Evolutionary conservation across 2,329 filamentous ascomycete genomes (phyloP).

Genomic region (Knoxdaviesia capensis): DNA sequence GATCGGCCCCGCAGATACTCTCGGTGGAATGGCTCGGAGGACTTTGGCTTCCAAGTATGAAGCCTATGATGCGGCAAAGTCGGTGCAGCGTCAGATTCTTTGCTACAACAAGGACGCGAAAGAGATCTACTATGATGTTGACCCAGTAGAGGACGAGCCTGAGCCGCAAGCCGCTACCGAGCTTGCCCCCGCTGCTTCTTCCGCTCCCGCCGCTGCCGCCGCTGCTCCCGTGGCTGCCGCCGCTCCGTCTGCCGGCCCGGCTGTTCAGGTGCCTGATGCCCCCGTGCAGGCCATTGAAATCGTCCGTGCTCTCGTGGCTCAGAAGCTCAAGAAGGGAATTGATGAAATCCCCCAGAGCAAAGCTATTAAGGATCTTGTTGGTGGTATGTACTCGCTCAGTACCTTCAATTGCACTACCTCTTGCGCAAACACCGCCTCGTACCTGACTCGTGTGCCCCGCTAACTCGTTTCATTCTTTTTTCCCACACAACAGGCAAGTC

Average conservation of each 20-base stretch:
- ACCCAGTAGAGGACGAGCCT: slow-evolving; percentile 80
- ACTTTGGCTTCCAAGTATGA: slow-evolving; percentile 95
- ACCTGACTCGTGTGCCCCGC: background rate
- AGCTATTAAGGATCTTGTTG: slow-evolving; percentile 95
- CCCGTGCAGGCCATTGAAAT: slow-evolving; percentile 82
- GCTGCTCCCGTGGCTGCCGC: slow-evolving; percentile 33
- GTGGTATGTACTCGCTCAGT: slow-evolving; percentile 43
- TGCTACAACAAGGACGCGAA: slow-evolving; percentile 99
- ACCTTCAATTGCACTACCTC: background rate
- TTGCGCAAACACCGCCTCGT: background rate
- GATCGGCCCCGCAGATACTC: slow-evolving; percentile 87
- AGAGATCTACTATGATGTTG: slow-evolving; percentile 98
- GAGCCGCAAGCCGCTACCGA: slow-evolving; percentile 34
- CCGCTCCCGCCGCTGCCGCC: slow-evolving; percentile 32
- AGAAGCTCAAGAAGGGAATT: slow-evolving; percentile 92
- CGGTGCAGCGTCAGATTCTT: slow-evolving; percentile 87
- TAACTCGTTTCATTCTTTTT: slow-evolving; percentile 4
- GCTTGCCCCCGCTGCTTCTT: slow-evolving; percentile 26
- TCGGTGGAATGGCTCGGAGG: slow-evolving; percentile 92
- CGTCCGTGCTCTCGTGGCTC: slow-evolving; percentile 71
- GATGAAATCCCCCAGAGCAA: slow-evolving; percentile 81
- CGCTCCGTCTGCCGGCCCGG: slow-evolving; percentile 60
- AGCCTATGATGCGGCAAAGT: slow-evolving; percentile 92
- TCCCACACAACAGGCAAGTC: slow-evolving; percentile 54
- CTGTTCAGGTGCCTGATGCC: slow-evolving; percentile 65